Base-by-base conservation (phyloP, 2,329 filamentous ascomycete genomes). In the Dactylellina drechsleri region DNA sequence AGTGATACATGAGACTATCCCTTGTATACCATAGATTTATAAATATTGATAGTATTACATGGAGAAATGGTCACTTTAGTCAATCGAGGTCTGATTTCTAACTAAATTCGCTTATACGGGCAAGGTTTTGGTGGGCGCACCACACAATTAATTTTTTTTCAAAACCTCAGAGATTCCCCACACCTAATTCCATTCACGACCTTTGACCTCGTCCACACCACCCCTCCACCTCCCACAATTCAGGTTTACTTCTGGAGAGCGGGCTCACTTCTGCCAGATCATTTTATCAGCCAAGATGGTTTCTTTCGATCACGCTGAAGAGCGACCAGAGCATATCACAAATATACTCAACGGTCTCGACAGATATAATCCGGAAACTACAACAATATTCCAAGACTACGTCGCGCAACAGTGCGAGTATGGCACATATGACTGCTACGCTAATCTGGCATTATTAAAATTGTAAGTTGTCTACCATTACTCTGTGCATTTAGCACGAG, bases 331-430 rank as follows among this genome's bases (percentile, higher is more conserved):
- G 79, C 90, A 95, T 83, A 96, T 99, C 84, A 91, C 92, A 82
- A 87, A 85, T 83, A 97, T 99, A 81, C 92, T 99, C 82, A 97
- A 94, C 84, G 94, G 95, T 80, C 92, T 99, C 78, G 95, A 99
- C 84, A 89, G 95, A 81, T 99, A 99, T 86, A 99, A 99, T 84
- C 95, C 95, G 49, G 95, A 99, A 86, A 97, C 95, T 60, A 96
- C 96, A 58, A 88, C 88, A 77, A 87, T 92, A 78, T 95, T 99
- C 83, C 94, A 99, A 87, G 91, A 92, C 83, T 99, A 99, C 84
- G 90, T 99, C 77, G 87, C 88, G 81, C 90, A 93, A 83, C 95
- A 99, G 85, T 99, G 95, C 86, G 94, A 98, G 84, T 90, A 91
- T 83, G 91, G 93, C 84, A 93, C 91, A 80, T 93, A 92, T 84